These are phyloP conservation scores for Boehmeria nivea DNA, from an alignment of 306 rosid species.

Conservation along the genomic window DNA sequence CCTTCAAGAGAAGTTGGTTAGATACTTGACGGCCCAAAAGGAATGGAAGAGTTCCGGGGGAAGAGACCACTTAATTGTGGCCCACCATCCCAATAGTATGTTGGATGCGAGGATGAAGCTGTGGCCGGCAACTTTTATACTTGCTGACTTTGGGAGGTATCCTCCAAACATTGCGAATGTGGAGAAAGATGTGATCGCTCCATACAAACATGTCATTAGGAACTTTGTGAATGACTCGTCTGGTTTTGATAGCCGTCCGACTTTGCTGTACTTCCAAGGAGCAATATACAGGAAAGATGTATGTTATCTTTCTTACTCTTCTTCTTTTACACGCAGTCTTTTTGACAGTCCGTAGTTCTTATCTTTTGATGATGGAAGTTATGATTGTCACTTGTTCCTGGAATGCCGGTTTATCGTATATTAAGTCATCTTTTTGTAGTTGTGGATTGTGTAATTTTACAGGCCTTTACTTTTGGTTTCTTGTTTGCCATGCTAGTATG, in stretches of 20 bases:
- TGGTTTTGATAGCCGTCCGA: constrained; percentile 48
- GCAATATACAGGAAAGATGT: constrained; percentile 83
- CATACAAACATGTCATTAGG: constrained; percentile 61
- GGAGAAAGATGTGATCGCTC: constrained; percentile 75
- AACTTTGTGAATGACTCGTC: constrained; percentile 46
- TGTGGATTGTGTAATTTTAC: no score
- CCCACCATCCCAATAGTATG: constrained; percentile 88
- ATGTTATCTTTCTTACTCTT: constrained; percentile 23
- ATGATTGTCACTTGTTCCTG: no score
- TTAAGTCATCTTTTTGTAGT: no score
- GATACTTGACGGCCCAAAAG: constrained; percentile 40
- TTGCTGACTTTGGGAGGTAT: constrained; percentile 82
- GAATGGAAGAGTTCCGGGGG: constrained; percentile 79
- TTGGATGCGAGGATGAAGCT: constrained; percentile 57
- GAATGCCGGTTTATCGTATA: no score
- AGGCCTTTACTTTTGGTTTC: no score
- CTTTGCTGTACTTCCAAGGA: constrained; percentile 76
- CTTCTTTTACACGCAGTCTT: constrained; percentile 4
- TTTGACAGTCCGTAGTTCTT: constrained; percentile 13
- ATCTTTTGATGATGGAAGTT: no score
- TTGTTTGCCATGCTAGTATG: no score
- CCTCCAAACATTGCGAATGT: constrained; percentile 74
- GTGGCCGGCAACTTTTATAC: constrained; percentile 67
- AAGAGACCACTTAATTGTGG: constrained; percentile 66
- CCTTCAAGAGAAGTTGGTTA: constrained; percentile 57